phyloP scores from a whole-genome alignment of 148 eudicot species.

The Bassia scoparia region DNA sequence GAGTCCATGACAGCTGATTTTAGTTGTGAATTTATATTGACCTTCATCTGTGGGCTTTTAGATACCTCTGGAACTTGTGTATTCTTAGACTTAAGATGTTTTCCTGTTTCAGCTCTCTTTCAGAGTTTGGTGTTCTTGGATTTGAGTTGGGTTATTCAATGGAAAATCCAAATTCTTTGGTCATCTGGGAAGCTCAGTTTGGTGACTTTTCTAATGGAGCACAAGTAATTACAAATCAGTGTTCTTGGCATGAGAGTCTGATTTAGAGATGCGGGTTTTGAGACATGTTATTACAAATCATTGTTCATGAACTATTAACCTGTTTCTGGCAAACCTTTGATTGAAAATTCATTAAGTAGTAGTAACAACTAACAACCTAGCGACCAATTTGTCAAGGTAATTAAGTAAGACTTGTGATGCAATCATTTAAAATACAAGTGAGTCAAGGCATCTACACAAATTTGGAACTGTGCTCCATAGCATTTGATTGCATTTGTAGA shows the following conservation, averaged over 20 bases:
- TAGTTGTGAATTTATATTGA: neutral
- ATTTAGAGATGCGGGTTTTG: no score
- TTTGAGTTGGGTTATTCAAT: constrained; percentile 96
- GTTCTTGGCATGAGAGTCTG: constrained; percentile 93
- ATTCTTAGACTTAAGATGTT: no score
- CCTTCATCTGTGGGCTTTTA: no score
- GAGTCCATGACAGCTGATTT: neutral
- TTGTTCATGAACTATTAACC: no score
- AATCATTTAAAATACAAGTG: neutral
- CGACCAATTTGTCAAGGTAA: neutral
- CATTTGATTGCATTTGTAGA: neutral
- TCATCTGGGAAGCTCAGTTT: constrained; percentile 97
- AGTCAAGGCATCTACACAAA: neutral
- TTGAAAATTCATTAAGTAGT: no score
- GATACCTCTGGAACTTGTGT: no score
- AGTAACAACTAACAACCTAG: neutral
- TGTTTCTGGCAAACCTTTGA: no score
- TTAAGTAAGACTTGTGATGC: neutral
- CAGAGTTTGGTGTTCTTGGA: constrained; percentile 95
- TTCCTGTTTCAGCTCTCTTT: constrained; percentile 70
- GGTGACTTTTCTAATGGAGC: constrained; percentile 96
- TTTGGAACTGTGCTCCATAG: no score
- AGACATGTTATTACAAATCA: no score
- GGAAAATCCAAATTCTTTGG: constrained; percentile 96
- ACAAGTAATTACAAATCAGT: constrained; percentile 91